Evolutionary conservation across 208 protist species (phyloP), one percentile per base, ranked within the genome.

Genomic region (Leishmania major): DNA sequence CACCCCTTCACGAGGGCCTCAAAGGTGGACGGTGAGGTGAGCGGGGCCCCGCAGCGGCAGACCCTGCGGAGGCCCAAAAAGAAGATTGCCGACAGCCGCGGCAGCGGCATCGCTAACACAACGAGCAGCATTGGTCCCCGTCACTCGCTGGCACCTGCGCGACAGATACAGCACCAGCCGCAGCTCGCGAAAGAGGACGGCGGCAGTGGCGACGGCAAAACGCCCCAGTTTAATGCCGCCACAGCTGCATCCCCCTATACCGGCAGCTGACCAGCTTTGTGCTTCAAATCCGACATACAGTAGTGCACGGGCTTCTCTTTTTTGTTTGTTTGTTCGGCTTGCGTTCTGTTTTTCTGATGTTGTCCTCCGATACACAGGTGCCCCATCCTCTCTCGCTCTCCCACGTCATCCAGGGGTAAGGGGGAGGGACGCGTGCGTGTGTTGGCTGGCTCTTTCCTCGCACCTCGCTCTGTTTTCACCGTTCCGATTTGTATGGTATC

Each of bases 191-290:
- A 55, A 40, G 71, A 75, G 47, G 71, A 75, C 10, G n/a, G 71
- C 22, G 71, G 71, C 19, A 31, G 15, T 47, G 71, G 71, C 13
- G 71, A 57, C 15, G 71, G 71, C 31, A 49, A 47, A 37, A 43
- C 45, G 71, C 71, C 11, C n/a, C 40, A 31, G 71, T 31, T 55
- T 19, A 55, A 40, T 37, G 71, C 71, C 45, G 71, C 71, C 45
- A 43, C 43, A 43, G 71, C 71, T 49, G 71, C 71, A 17, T n/a
- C 71, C n/a, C 71, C 71, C 22, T 43, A 75, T 40, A 75, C 45
- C 25, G 10, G 47, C 71, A 31, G 28, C 47, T 75, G 47, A 75
- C 15, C 40, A 47, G 37, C 3, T 72, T 15, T 43, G 37, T 15
- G 66, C 66, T 49, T 17, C 40, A 47, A 43, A 72, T 47, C 19